A percentile compares a stretch with the other conserved stretches of the same genome.
These are phyloP conservation scores for Ochetophila trinervis DNA, from an alignment of 306 rosid genomes.

Conservation along the genomic window DNA sequence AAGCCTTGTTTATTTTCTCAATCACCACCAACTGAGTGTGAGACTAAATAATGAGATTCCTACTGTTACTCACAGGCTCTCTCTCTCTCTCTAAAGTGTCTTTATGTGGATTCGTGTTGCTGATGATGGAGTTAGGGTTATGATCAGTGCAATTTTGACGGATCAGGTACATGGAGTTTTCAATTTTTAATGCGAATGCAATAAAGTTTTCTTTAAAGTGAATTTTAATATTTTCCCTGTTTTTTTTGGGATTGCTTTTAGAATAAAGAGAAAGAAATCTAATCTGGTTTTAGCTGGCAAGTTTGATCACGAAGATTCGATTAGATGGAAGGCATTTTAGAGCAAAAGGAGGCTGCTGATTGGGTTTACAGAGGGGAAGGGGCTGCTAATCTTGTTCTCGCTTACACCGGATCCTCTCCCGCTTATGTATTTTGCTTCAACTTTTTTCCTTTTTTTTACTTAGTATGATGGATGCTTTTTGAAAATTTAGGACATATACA, in stretches of 20 bases:
- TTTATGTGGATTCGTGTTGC: too few species aligned
- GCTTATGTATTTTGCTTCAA: constrained; percentile 45
- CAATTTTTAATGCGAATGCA: too few species aligned
- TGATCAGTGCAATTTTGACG: too few species aligned
- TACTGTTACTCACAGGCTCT: too few species aligned
- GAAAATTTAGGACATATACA: too few species aligned
- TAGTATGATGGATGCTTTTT: not conserved
- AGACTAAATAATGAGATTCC: too few species aligned
- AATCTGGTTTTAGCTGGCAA: not conserved
- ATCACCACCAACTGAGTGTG: too few species aligned
- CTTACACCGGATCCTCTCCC: constrained; percentile 65
- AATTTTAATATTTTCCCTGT: not conserved
- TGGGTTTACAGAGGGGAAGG: constrained; percentile 98
- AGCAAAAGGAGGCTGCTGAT: constrained; percentile 48
- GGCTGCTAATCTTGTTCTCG: constrained; percentile 83
- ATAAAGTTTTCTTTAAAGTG: too few species aligned
- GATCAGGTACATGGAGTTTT: too few species aligned
- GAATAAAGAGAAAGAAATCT: not conserved
- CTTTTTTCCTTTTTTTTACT: not conserved
- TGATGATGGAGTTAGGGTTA: too few species aligned
- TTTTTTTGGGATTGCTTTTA: constrained; percentile 1
- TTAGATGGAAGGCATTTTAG: constrained; percentile 49
- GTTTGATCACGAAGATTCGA: not conserved
- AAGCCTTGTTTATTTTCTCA: too few species aligned
- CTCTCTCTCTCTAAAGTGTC: too few species aligned